These are phyloP conservation scores for Penicillium nordicum DNA, from an alignment of 2,329 filamentous ascomycete genomes.

Conservation along the genomic window DNA sequence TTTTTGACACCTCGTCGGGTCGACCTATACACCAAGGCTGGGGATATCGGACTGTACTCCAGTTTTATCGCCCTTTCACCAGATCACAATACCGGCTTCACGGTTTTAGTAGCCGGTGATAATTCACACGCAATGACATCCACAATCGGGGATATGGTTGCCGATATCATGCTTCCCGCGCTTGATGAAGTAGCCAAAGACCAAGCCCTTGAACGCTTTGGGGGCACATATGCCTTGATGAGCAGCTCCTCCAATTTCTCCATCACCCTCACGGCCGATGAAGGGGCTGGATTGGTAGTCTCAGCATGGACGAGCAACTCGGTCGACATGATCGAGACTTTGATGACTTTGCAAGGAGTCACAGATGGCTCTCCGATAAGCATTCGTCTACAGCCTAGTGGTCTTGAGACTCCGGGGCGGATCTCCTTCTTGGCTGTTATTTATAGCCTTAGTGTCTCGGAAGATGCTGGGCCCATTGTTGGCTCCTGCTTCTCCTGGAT, in stretches of 20 bases:
- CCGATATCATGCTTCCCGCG: slow-evolving; percentile 14
- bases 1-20: slow-evolving; percentile 15
- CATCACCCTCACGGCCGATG: slow-evolving; percentile 21
- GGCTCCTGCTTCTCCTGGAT: slow-evolving; percentile 17
- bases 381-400: slow-evolving; percentile 26
- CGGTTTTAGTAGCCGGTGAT: slow-evolving; percentile 20
- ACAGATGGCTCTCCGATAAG: slow-evolving; percentile 8
- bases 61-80: slow-evolving; percentile 24
- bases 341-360: slow-evolving; percentile 6
- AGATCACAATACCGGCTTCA: slow-evolving; percentile 26
- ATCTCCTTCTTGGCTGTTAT: slow-evolving; percentile 22
- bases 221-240: slow-evolving; percentile 15
- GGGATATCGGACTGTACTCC: slow-evolving; percentile 25
- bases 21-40: slow-evolving; percentile 27
- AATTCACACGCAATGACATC: slow-evolving; percentile 8
- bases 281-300: slow-evolving; percentile 17
- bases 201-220: slow-evolving; percentile 18
- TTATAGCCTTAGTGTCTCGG: not conserved
- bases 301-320: slow-evolving; percentile 21
- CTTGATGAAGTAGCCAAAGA: slow-evolving; percentile 23
- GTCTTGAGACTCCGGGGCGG: slow-evolving; percentile 11
- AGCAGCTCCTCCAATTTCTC: slow-evolving; percentile 10
- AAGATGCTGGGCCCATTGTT: slow-evolving; percentile 13
- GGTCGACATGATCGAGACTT: slow-evolving; percentile 16
- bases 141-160: slow-evolving; percentile 15